phyloP scores from a whole-genome alignment of 2,329 filamentous ascomycete genomes.

The Exophiala phaeomuriformis region DNA sequence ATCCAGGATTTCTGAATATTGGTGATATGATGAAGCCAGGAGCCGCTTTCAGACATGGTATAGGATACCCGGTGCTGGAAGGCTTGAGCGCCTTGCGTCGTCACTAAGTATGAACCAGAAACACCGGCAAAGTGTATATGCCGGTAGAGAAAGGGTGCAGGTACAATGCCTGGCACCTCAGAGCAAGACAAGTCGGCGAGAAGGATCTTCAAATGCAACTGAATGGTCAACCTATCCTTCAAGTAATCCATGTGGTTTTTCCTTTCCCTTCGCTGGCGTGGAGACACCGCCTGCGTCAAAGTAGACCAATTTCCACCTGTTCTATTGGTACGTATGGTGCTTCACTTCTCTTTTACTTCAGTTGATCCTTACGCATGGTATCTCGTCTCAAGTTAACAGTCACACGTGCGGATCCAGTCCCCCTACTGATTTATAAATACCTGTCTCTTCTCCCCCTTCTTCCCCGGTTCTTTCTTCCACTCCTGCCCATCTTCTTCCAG shows the following conservation, averaged over 20 bases:
- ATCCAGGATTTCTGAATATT: no score
- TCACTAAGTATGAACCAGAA: no score
- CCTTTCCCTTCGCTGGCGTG: no score
- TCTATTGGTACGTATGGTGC: not conserved
- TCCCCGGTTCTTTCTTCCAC: not conserved
- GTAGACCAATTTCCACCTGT: not conserved
- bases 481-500: not conserved
- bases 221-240: not conserved
- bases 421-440: slow-evolving; percentile 6
- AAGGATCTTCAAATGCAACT: not conserved
- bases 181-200: no score
- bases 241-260: no score
- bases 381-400: not conserved
- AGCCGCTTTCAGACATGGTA: no score
- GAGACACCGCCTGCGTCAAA: not conserved
- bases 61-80: no score
- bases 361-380: not conserved
- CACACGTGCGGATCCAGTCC: not conserved
- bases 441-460: slow-evolving; percentile 6
- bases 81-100: no score
- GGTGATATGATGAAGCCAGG: no score
- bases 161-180: no score
- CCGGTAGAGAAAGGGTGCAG: no score
- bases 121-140: no score
- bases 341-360: not conserved